Evolutionary conservation across 352 stramenopile genomes (phyloP), one percentile per base, ranked within the genome.

Genomic region (Globisporangium nunn): DNA sequence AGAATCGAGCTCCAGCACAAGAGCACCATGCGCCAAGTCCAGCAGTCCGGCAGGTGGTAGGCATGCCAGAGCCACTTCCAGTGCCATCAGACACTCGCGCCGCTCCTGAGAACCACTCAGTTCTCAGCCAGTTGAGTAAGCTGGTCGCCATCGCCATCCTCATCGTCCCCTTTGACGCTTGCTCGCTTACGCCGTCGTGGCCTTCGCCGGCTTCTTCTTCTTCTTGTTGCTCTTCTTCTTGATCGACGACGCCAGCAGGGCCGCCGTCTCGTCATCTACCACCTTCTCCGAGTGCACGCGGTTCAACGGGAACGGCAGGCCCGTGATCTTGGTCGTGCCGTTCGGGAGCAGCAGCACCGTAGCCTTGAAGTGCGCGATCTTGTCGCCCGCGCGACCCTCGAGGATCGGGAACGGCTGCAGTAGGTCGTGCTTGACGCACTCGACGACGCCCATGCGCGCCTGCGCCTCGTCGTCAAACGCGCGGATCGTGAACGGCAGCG

Each of bases 311-410:
- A 98, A 86, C 29, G 81, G 66, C 51, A 98, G 72, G 50, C 96
- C 96, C 47, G 96, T 99, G 54, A 99, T 98, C 77, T 97, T 95
- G 35, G 81, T 86, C 4, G 96, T 98, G 64, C 97, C 97, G 41
- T 83, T 97, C 33, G 95, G 91, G 58, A 99, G 68, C 49, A 99
- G 81, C 54, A 99, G 78, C 48, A 99, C 93, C 12, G 98, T 99
- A 55, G 91, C 96, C 86, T 99, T 99, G 78, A 99, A 98, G 78
- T 99, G 98, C 5, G 95, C 96, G 35, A 99, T 91, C 67, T 98
- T 95, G 53, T 98, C 96, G 49, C 94, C 96, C 11, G 78, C 72
- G 52, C 91, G 87, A 59, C 97, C 97, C 70, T 98, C 88, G 58
- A 99, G 78, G 61, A 98, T 97, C 33, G 97, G 97, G 75, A 99